Evolutionary conservation across 2,329 filamentous ascomycete species (phyloP), one percentile per base, ranked within the genome.

Genomic region (Cladophialophora carrionii): DNA sequence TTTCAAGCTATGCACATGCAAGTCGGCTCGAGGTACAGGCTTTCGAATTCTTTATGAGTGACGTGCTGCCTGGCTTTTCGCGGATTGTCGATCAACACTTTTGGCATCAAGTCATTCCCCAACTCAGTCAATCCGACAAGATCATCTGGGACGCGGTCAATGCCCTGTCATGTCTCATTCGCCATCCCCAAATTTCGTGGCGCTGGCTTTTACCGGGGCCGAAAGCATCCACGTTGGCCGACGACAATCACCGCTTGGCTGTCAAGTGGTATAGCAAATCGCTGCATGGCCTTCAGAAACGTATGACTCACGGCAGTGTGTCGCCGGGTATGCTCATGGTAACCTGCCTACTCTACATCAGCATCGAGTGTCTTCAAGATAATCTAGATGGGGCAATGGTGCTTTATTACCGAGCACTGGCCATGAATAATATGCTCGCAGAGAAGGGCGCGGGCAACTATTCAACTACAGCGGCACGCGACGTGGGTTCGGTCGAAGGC

Each of bases 331-430:
- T 51, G 34, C 34, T 32, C 29, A 37, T 59, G 14, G 64, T 67
- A 12, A 61, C 65, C n/a, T 60, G 51, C 41, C 62, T 67, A n/a
- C 37, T 67, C 7, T 67, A 67, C 58, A 67, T 60, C 22, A 56
- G 65, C 22, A 62, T 67, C 37, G 65, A 67, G 32, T 67, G 62
- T 34, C 49, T 67, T 31, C 58, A 57, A 53, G 55, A 62, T 49
- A 62, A 67, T 37, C 26, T 59, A 1, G 54, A 22, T 6, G 62
- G 37, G 29, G 62, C 62, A 22, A 31, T 56, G 12, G 31, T 62
- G 17, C 52, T 67, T 20, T 67, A 65, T 29, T 57, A 65, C 7
- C 43, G 43, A 51, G 62, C 65, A 37, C n/a, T 67, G 31, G 46
- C 41, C 26, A 53, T 48, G 32, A 64, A 56, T 32, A 20, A 46